phyloP scores from a whole-genome alignment of 805 yeast genomes.

The Yarrowia yakushimensis region DNA sequence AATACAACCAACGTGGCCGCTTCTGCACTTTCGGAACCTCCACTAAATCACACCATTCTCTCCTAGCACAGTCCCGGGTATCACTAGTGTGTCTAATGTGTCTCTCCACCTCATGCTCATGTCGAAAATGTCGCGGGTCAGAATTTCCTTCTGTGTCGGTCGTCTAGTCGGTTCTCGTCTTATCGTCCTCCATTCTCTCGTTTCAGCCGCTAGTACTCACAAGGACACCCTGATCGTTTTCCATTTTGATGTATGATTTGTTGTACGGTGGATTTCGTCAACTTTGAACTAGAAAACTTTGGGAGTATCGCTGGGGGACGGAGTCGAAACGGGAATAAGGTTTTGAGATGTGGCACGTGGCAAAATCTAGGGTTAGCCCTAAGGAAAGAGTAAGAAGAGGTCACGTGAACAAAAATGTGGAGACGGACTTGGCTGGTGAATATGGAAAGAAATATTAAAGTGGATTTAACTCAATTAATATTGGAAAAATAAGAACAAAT shows the following conservation, averaged over 20 bases:
- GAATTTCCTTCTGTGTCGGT: background rate
- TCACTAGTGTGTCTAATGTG: background rate
- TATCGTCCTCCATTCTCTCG: background rate
- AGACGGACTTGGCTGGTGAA: no score
- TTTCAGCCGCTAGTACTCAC: conserved; percentile 57
- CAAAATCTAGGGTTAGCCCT: conserved; percentile 1
- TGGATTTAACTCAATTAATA: background rate
- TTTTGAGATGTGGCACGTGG: background rate
- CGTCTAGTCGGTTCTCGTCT: background rate
- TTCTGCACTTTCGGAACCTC: no score
- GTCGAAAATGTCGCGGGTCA: background rate
- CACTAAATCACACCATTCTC: no score
- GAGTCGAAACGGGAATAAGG: conserved; percentile 19
- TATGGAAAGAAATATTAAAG: background rate
- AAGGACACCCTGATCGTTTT: conserved; percentile 99
- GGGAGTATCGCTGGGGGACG: conserved; percentile 22
- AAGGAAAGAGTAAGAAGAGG: background rate
- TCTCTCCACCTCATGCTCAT: background rate
- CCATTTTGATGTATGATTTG: conserved; percentile 61
- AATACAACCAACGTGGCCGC: no score
- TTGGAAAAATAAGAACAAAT: background rate
- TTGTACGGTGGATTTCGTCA: conserved; percentile 23
- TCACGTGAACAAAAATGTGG: conserved; percentile 2
- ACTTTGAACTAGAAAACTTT: conserved; percentile 20
- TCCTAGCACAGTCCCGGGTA: no score